phyloP scores from a whole-genome alignment of 805 yeast species.

The Saccharomycopsis synnaedendra region DNA sequence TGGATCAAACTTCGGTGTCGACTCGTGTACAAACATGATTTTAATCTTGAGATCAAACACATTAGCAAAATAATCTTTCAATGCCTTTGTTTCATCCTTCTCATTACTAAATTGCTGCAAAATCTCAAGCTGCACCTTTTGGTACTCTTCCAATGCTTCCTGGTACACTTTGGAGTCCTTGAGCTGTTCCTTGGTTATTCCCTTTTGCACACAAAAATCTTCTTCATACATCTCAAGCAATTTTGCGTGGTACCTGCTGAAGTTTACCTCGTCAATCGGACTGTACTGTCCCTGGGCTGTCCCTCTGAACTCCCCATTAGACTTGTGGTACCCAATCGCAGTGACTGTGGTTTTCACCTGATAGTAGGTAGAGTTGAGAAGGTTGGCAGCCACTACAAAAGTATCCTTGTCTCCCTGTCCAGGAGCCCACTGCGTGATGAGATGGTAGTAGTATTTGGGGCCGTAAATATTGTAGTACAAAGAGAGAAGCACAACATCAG shows the following conservation, averaged over 20 bases:
- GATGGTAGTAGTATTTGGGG: slow-evolving; percentile 53
- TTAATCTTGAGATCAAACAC: slow-evolving; percentile 7
- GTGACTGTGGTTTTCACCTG: slow-evolving; percentile 34
- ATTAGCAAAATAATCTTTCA: slow-evolving; percentile 9
- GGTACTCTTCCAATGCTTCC: slow-evolving; percentile 7
- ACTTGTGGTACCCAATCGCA: slow-evolving; percentile 27
- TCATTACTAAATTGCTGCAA: slow-evolving; percentile 1
- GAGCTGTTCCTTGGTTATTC: neutral
- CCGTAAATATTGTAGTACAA: slow-evolving; percentile 59
- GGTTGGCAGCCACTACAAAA: slow-evolving; percentile 56
- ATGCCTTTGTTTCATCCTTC: slow-evolving; percentile 1
- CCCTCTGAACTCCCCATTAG: slow-evolving; percentile 11
- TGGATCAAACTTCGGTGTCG: slow-evolving; percentile 15
- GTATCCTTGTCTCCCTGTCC: slow-evolving; percentile 82
- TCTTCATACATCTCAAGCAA: slow-evolving; percentile 24
- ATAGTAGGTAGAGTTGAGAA: slow-evolving; percentile 34
- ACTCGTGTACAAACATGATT: slow-evolving; percentile 13
- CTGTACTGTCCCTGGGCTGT: slow-evolving; percentile 15
- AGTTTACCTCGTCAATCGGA: slow-evolving; percentile 11
- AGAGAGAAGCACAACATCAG: slow-evolving; percentile 45
- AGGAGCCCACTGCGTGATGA: slow-evolving; percentile 60
- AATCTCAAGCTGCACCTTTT: slow-evolving; percentile 1
- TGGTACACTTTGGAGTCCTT: neutral
- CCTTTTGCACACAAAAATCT: slow-evolving; percentile 24
- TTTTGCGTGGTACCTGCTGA: slow-evolving; percentile 10